Percentiles rank a stretch among this genome's conserved stretches.
phyloP scores from a whole-genome alignment of 2,329 filamentous ascomycete species.

The Paraconiothyrium brasiliense region DNA sequence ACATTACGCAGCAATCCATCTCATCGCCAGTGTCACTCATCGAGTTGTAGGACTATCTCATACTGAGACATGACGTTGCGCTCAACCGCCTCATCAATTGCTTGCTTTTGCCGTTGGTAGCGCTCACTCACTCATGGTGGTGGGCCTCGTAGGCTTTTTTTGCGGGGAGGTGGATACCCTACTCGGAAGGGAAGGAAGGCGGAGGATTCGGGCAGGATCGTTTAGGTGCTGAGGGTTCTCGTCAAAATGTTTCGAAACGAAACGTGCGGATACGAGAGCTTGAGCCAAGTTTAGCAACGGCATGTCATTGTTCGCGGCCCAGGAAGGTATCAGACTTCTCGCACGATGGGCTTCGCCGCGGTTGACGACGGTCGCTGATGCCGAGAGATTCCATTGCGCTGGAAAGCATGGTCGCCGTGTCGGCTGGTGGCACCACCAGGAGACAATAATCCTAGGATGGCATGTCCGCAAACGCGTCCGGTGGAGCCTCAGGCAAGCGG shows the following conservation, averaged over 20 bases:
- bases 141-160: not conserved
- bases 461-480: not conserved
- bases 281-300: not conserved
- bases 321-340: not conserved
- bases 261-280: not conserved
- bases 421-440: not conserved
- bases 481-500: not conserved
- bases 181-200: not conserved
- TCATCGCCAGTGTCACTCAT: not conserved
- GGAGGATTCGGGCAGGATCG: not conserved
- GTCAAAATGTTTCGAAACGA: conserved; percentile 7
- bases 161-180: not conserved
- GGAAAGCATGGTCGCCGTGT: not conserved
- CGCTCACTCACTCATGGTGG: not conserved
- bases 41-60: not conserved
- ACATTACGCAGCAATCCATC: not conserved
- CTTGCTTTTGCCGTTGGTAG: not conserved
- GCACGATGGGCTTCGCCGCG: not conserved
- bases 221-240: not conserved
- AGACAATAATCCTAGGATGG: not conserved
- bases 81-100: not conserved
- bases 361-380: not conserved
- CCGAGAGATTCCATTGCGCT: not conserved
- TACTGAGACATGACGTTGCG: not conserved
- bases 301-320: not conserved